phyloP scores from a whole-genome alignment of 192 early-diverging fungal species.

The Gaertneriomyces semiglobifer region DNA sequence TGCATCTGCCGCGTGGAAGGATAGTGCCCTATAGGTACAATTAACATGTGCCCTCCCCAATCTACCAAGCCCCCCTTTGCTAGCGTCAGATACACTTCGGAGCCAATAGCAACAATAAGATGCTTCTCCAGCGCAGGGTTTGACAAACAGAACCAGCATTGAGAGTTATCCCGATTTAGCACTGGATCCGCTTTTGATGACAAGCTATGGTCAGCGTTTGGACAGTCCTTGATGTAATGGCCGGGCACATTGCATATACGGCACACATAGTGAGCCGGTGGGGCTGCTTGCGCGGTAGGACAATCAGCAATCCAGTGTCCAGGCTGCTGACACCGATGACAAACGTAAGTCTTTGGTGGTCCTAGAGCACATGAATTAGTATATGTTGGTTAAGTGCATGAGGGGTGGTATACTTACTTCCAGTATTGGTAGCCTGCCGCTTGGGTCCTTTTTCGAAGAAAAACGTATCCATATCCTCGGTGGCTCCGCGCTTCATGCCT shows the following conservation, averaged over 20 bases:
- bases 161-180: conserved; percentile 7
- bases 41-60: conserved; percentile 79
- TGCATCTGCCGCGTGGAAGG: conserved; percentile 21
- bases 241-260: conserved; percentile 48
- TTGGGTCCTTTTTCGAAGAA: conserved; percentile 40
- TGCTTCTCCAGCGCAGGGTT: conserved; percentile 89
- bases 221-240: conserved; percentile 51
- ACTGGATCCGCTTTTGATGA: not conserved
- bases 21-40: conserved; percentile 65
- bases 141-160: conserved; percentile 96
- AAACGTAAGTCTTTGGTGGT: conserved; percentile 50
- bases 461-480: conserved; percentile 37
- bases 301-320: conserved; percentile 60
- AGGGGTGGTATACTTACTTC: conserved; percentile 15
- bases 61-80: conserved; percentile 82
- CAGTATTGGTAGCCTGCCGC: conserved; percentile 23
- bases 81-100: conserved; percentile 77
- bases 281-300: conserved; percentile 17
- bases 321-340: conserved; percentile 49
- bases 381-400: not conserved
- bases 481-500: conserved; percentile 21
- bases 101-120: conserved; percentile 78
- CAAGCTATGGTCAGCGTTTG: conserved; percentile 21
- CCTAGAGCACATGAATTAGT: not conserved
- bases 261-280: conserved; percentile 49